A percentile compares a stretch with the other conserved stretches of the same genome.
Evolutionary conservation across 306 rosid genomes (phyloP).

Genomic region (Castanopsis chinensis): DNA sequence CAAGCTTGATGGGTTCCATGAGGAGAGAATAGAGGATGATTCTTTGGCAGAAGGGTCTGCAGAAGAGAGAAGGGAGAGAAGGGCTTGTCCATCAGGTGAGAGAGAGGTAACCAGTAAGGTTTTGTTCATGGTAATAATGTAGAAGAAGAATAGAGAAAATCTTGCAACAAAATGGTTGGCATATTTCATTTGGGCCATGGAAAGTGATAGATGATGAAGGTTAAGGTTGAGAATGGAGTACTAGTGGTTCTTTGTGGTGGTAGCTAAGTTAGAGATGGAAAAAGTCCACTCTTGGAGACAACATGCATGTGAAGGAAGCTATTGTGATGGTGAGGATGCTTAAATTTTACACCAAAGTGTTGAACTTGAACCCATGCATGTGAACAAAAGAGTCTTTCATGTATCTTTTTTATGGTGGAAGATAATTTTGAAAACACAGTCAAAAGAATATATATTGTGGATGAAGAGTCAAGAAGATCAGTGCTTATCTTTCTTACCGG

Average conservation of each 20-base stretch:
- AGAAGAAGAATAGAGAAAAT: constrained; percentile 33
- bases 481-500: constrained; percentile 29
- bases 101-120: constrained; percentile 40
- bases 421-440: constrained; percentile 10
- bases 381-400: constrained; percentile 41
- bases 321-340: constrained; percentile 45
- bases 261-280: constrained; percentile 33
- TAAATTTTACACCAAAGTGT: constrained; percentile 59
- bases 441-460: background rate
- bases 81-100: constrained; percentile 84
- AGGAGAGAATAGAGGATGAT: constrained; percentile 63
- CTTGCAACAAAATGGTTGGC: constrained; percentile 3
- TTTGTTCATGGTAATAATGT: constrained; percentile 30
- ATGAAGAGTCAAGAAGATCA: background rate
- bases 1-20: constrained; percentile 78
- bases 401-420: constrained; percentile 34
- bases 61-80: constrained; percentile 66
- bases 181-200: constrained; percentile 41
- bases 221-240: constrained; percentile 20
- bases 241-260: constrained; percentile 22
- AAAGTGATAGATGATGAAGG: constrained; percentile 28
- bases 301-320: constrained; percentile 61
- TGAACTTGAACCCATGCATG: constrained; percentile 59
- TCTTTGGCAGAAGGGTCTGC: constrained; percentile 38
- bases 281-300: constrained; percentile 55